Percentiles rank a stretch among this genome's conserved stretches.
These are phyloP conservation scores for Leccinum pachyderme DNA, from an alignment of 1,284 basidiomycete species.

Conservation along the genomic window DNA sequence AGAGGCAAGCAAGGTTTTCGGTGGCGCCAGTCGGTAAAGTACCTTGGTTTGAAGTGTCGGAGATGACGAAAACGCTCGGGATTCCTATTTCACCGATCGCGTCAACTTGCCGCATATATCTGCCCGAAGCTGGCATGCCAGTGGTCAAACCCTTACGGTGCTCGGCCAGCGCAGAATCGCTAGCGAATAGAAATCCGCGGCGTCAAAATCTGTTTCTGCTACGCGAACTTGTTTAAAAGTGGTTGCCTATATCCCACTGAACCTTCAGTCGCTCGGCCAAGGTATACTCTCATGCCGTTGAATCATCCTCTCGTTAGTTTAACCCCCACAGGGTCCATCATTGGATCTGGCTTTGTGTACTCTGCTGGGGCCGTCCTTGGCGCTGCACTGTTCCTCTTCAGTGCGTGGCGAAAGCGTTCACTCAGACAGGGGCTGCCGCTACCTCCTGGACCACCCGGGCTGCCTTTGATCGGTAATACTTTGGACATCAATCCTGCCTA, in stretches of 20 bases:
- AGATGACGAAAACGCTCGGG: too few species aligned
- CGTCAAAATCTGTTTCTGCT: background rate
- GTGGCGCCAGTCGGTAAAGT: too few species aligned
- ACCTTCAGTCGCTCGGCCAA: background rate
- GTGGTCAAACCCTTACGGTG: too few species aligned
- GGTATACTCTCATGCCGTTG: background rate
- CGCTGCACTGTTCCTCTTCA: constrained; percentile 1
- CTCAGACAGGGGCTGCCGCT: constrained; percentile 21
- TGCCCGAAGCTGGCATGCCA: too few species aligned
- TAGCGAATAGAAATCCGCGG: background rate
- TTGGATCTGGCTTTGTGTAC: constrained; percentile 2
- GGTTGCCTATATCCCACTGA: background rate
- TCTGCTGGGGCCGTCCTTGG: constrained; percentile 11
- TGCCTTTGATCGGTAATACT: constrained; percentile 30
- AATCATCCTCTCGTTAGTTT: background rate
- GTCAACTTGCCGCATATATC: too few species aligned
- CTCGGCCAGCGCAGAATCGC: too few species aligned
- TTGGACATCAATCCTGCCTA: constrained; percentile 17
- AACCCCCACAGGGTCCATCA: background rate
- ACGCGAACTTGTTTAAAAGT: background rate
- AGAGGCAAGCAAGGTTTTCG: too few species aligned
- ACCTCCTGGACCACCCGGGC: constrained; percentile 29
- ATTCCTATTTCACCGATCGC: too few species aligned
- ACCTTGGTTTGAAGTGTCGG: too few species aligned
- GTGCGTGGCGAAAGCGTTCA: constrained; percentile 15